Percentiles rank a stretch among this genome's conserved stretches.
Conservation (phyloP, 2,329 filamentous ascomycete species). For the Sphaerulina musiva region DNA sequence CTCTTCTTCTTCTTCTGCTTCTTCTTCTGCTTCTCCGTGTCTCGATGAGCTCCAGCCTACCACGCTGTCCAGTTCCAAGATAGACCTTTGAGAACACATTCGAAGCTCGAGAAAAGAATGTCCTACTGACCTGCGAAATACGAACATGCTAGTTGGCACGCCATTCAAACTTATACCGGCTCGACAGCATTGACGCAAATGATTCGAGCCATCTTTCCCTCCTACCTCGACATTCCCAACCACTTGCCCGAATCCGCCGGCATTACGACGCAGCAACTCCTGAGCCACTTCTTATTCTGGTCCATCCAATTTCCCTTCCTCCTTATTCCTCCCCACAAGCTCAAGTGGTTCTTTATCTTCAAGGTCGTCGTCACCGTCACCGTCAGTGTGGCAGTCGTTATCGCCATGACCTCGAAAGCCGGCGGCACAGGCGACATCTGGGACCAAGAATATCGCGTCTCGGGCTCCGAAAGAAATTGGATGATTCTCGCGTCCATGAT, state of each 20-base stretch:
- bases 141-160: constrained; percentile 46
- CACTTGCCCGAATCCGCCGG: constrained; percentile 46
- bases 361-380: constrained; percentile 43
- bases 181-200: constrained; percentile 49
- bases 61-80: too few relatives aligned
- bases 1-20: too few relatives aligned
- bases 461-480: constrained; percentile 26
- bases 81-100: too few relatives aligned
- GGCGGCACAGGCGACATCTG: constrained; percentile 30
- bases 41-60: too few relatives aligned
- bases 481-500: constrained; percentile 29
- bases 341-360: constrained; percentile 39
- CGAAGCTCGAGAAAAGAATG: too few relatives aligned
- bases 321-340: constrained; percentile 46
- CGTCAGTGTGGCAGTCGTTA: constrained; percentile 47
- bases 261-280: constrained; percentile 52
- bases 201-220: constrained; percentile 53
- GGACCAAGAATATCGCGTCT: constrained; percentile 26
- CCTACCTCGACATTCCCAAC: constrained; percentile 49
- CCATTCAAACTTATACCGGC: constrained; percentile 60
- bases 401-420: constrained; percentile 26
- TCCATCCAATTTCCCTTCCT: constrained; percentile 50
- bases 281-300: constrained; percentile 55
- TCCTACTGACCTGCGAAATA: too few relatives aligned
- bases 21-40: too few relatives aligned